Evolutionary conservation across 352 stramenopile genomes (phyloP).

Genomic region (Halophytophthora polymorphica): DNA sequence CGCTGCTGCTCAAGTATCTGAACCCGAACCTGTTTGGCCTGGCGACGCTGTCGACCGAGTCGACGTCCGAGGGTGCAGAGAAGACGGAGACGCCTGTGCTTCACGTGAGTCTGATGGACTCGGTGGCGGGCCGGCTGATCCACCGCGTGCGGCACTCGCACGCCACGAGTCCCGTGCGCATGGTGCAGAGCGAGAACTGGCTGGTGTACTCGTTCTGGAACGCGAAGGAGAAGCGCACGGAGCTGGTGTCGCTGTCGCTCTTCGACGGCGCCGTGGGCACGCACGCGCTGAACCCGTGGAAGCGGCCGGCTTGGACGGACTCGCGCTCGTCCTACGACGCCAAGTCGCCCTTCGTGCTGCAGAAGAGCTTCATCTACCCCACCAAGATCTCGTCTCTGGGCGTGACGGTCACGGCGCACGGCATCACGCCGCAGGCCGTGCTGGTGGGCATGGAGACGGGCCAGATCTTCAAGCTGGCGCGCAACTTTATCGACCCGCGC

Average conservation of each 20-base stretch:
- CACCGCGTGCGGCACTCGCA: slow-evolving; percentile 88
- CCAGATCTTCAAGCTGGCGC: slow-evolving; percentile 92
- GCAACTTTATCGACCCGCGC: slow-evolving; percentile 92
- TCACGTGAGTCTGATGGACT: slow-evolving; percentile 93
- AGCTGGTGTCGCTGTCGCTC: slow-evolving; percentile 84
- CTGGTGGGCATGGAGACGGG: slow-evolving; percentile 91
- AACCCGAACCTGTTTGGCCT: slow-evolving; percentile 96
- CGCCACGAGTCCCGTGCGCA: slow-evolving; percentile 58
- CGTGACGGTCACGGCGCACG: slow-evolving; percentile 90
- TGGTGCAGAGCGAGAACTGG: slow-evolving; percentile 94
- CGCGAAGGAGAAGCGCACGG: slow-evolving; percentile 79
- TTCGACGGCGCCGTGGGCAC: slow-evolving; percentile 96
- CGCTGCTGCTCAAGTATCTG: slow-evolving; percentile 96
- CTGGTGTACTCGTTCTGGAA: slow-evolving; percentile 97
- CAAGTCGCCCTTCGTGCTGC: slow-evolving; percentile 88
- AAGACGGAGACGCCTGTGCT: slow-evolving; percentile 41
- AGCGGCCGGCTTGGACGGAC: slow-evolving; percentile 84
- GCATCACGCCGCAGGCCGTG: slow-evolving; percentile 94
- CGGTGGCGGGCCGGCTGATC: slow-evolving; percentile 92
- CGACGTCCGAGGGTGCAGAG: slow-evolving; percentile 27
- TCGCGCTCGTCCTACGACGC: slow-evolving; percentile 92
- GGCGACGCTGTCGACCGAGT: slow-evolving; percentile 74
- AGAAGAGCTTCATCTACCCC: slow-evolving; percentile 94
- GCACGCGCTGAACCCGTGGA: slow-evolving; percentile 94
- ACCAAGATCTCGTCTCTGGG: slow-evolving; percentile 88